Conservation (phyloP, 2,329 filamentous ascomycete species). For the Pseudocercospora crystallina region DNA sequence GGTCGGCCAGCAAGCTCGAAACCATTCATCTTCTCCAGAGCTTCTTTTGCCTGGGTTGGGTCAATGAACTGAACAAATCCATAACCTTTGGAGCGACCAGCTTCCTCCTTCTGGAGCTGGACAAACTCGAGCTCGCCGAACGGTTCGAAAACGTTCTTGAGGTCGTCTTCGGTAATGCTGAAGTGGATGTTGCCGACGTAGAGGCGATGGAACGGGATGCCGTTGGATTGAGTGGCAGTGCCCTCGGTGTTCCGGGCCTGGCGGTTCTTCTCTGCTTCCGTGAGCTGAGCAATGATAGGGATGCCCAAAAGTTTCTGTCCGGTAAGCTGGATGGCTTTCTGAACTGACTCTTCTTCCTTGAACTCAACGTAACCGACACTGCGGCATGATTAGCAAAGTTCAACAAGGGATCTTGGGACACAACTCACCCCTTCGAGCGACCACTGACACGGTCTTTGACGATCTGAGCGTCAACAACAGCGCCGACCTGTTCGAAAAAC, state of each 20-base stretch:
- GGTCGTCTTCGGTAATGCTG: constrained; percentile 93
- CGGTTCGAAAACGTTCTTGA: constrained; percentile 94
- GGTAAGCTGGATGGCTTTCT: constrained; percentile 92
- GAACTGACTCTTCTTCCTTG: constrained; percentile 90
- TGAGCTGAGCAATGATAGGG: constrained; percentile 96
- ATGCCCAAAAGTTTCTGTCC: constrained; percentile 98
- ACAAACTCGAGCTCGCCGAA: constrained; percentile 98
- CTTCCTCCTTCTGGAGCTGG: constrained; percentile 94
- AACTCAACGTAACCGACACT: constrained; percentile 99
- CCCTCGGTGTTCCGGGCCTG: constrained; percentile 82
- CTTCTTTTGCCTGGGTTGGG: constrained; percentile 86
- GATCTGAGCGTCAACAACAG: constrained; percentile 96
- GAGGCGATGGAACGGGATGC: constrained; percentile 92
- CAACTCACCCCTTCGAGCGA: constrained; percentile 87
- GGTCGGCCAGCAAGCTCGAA: constrained; percentile 97
- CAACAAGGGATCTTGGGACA: not conserved
- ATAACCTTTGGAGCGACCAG: constrained; percentile 86
- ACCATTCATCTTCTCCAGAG: constrained; percentile 98
- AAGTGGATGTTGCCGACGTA: constrained; percentile 99
- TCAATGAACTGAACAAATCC: constrained; percentile 89
- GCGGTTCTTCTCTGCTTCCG: constrained; percentile 98
- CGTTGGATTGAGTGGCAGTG: constrained; percentile 68
- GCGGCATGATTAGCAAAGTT: constrained; percentile 39
- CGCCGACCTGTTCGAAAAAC: constrained; percentile 93
- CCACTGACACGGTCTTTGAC: constrained; percentile 97